These are phyloP conservation scores for Talaromyces sp. DNA, from an alignment of 2,329 filamentous ascomycete genomes.

Conservation along the genomic window DNA sequence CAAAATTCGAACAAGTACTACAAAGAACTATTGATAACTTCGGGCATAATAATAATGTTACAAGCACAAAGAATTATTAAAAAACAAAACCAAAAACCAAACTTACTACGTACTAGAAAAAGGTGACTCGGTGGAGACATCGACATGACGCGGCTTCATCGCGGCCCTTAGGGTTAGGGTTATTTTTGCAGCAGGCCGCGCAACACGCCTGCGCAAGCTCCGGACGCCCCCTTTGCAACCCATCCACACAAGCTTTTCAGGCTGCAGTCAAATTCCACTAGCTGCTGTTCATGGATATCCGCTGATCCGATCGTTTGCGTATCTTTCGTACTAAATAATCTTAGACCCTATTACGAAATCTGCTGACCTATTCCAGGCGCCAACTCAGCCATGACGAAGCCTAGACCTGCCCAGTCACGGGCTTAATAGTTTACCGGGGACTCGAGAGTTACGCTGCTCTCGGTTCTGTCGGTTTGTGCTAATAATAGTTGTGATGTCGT, in stretches of 20 bases:
- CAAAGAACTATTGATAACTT: neutral
- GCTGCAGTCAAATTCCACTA: slow-evolving; percentile 4
- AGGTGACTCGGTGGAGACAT: neutral
- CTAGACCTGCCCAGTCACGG: neutral
- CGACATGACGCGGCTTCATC: slow-evolving; percentile 6
- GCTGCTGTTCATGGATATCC: neutral
- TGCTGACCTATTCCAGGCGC: neutral
- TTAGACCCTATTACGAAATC: neutral
- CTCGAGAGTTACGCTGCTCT: too few species aligned
- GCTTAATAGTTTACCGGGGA: too few species aligned
- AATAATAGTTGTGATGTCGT: neutral
- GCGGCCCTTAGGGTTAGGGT: neutral
- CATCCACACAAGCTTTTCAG: neutral
- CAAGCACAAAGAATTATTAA: neutral
- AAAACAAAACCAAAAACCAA: neutral
- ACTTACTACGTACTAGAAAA: neutral
- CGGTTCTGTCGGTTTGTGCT: neutral
- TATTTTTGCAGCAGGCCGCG: slow-evolving; percentile 1
- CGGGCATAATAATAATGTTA: neutral
- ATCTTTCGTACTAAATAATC: neutral
- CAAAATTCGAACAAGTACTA: neutral
- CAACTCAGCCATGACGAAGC: neutral
- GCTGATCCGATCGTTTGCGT: neutral
- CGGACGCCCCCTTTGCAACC: neutral
- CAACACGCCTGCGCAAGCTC: slow-evolving; percentile 8